Evolutionary conservation across 176 grass and related monocot genomes (phyloP).

Genomic region (Tillandsia fasciculata): DNA sequence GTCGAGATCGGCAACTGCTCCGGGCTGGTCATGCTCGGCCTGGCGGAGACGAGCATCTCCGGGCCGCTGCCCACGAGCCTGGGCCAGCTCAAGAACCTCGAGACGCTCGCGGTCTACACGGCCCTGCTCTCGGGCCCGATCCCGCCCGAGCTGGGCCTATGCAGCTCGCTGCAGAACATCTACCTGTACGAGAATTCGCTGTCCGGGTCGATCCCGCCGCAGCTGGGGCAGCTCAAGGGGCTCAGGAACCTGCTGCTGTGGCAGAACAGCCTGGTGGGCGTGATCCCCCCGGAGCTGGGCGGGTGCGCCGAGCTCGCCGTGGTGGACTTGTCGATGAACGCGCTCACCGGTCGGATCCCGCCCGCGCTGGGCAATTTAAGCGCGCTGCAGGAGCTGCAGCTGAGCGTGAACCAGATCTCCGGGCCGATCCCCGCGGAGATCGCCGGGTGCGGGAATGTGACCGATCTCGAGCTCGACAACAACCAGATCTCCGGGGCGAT

Average conservation of each 20-base stretch:
- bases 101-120: constrained; percentile 65
- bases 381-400: constrained; percentile 57
- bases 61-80: constrained; percentile 44
- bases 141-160: constrained; percentile 53
- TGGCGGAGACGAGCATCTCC: constrained; percentile 72
- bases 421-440: constrained; percentile 50
- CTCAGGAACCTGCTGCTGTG: constrained; percentile 70
- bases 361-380: constrained; percentile 51
- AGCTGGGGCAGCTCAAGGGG: constrained; percentile 41
- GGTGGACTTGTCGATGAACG: constrained; percentile 64
- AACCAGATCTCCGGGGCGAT: constrained; percentile 79
- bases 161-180: constrained; percentile 42
- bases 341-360: constrained; percentile 68
- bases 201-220: constrained; percentile 51
- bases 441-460: constrained; percentile 54
- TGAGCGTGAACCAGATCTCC: constrained; percentile 67
- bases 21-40: constrained; percentile 54
- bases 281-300: constrained; percentile 67
- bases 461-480: constrained; percentile 82
- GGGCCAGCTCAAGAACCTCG: constrained; percentile 47
- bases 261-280: constrained; percentile 80
- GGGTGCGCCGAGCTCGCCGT: constrained; percentile 37
- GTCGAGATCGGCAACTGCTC: constrained; percentile 51
- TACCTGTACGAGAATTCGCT: constrained; percentile 78
- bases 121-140: constrained; percentile 60